phyloP scores from a whole-genome alignment of 2,329 filamentous ascomycete genomes.

The Penicillium sp. region DNA sequence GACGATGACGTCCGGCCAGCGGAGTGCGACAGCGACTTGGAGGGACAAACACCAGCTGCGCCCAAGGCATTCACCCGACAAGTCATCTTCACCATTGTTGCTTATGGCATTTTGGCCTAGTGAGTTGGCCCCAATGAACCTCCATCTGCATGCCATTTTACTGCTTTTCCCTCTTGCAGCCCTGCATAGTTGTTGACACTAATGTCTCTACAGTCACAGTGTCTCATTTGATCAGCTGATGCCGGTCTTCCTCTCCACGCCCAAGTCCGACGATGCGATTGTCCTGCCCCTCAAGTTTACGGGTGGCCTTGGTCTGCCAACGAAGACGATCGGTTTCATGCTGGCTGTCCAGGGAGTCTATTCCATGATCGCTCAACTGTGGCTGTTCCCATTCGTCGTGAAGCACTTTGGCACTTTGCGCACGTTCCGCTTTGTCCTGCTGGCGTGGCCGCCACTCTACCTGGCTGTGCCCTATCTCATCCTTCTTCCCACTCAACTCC shows the following conservation, averaged over 20 bases:
- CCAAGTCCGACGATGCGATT: slow-evolving; percentile 54
- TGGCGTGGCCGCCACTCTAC: slow-evolving; percentile 87
- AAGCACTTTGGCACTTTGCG: slow-evolving; percentile 74
- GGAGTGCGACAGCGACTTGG: slow-evolving; percentile 47
- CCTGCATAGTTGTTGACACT: slow-evolving; percentile 52
- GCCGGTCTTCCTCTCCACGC: slow-evolving; percentile 84
- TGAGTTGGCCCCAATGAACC: slow-evolving; percentile 57
- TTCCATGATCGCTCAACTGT: slow-evolving; percentile 82
- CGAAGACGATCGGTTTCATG: slow-evolving; percentile 83
- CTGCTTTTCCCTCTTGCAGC: slow-evolving; percentile 1
- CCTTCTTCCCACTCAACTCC: slow-evolving; percentile 72
- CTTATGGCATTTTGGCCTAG: slow-evolving; percentile 93
- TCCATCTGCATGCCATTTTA: not conserved
- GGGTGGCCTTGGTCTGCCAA: slow-evolving; percentile 81
- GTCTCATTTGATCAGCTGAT: slow-evolving; percentile 95
- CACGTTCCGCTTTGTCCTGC: slow-evolving; percentile 78
- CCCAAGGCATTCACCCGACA: slow-evolving; percentile 77
- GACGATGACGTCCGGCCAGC: slow-evolving; percentile 34
- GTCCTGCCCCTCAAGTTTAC: slow-evolving; percentile 84
- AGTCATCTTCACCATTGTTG: slow-evolving; percentile 83
- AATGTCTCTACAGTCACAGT: slow-evolving; percentile 69
- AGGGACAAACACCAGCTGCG: slow-evolving; percentile 48
- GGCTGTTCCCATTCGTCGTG: slow-evolving; percentile 80
- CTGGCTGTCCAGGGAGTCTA: slow-evolving; percentile 87
- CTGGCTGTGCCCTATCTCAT: slow-evolving; percentile 86